Conservation (phyloP, 176 grass and related monocot genomes). For the sorghum (Sorghum bicolor) region Sorghum_bicolor_NCBIv3 NC_012872.2:63188001-63188500, state of each 20-base stretch:
- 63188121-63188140: too few species aligned
- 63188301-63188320: too few species aligned
- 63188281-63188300: neutral
- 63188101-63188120: too few species aligned
- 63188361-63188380: neutral
- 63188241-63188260: neutral
- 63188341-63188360: neutral
- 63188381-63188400: neutral
- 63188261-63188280: neutral
- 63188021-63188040: too few species aligned
- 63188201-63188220: neutral
- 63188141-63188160: too few species aligned
- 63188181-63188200: neutral
- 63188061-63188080: too few species aligned
- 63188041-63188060: too few species aligned
- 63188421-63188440: constrained; percentile 29
- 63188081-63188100: too few species aligned
- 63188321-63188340: too few species aligned
- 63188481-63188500: constrained; percentile 3
- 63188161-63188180: neutral
- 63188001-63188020: too few species aligned
- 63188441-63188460: neutral
- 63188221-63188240: neutral
- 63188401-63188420: neutral
- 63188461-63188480: constrained; percentile 13